Evolutionary conservation across 2,329 filamentous ascomycete species (phyloP).

Genomic region (Knufia fluminis): DNA sequence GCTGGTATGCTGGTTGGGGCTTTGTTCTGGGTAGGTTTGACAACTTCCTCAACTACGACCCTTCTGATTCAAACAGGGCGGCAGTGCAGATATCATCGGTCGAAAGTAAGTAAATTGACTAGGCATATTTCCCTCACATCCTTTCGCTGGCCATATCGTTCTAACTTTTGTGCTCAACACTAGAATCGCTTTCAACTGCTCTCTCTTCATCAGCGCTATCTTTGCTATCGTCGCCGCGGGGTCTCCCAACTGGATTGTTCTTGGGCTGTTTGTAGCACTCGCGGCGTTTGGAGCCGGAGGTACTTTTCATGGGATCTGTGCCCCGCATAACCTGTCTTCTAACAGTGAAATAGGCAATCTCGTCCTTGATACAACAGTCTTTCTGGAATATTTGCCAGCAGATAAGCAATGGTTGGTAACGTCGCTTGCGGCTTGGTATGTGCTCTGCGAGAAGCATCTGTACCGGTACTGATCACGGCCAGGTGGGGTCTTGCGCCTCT

Average conservation of each 20-base stretch:
- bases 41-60: background rate
- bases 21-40: constrained; percentile 57
- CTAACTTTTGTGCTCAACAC: too few species aligned
- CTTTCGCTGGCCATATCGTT: too few species aligned
- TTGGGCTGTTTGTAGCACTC: constrained; percentile 17
- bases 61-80: background rate
- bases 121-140: too few species aligned
- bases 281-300: constrained; percentile 29
- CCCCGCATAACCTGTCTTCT: too few species aligned
- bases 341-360: too few species aligned
- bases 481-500: constrained; percentile 27
- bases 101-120: too few species aligned
- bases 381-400: constrained; percentile 48
- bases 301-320: too few species aligned
- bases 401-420: constrained; percentile 52
- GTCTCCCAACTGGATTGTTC: constrained; percentile 46
- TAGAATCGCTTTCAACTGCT: constrained; percentile 62
- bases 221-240: constrained; percentile 58
- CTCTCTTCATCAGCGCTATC: constrained; percentile 52
- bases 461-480: too few species aligned
- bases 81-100: constrained; percentile 56
- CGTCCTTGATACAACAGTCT: constrained; percentile 38
- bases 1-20: constrained; percentile 36
- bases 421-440: constrained; percentile 27
- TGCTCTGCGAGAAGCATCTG: too few species aligned